phyloP scores from a whole-genome alignment of 2,329 filamentous ascomycete genomes.

The Septoria linicola region DNA sequence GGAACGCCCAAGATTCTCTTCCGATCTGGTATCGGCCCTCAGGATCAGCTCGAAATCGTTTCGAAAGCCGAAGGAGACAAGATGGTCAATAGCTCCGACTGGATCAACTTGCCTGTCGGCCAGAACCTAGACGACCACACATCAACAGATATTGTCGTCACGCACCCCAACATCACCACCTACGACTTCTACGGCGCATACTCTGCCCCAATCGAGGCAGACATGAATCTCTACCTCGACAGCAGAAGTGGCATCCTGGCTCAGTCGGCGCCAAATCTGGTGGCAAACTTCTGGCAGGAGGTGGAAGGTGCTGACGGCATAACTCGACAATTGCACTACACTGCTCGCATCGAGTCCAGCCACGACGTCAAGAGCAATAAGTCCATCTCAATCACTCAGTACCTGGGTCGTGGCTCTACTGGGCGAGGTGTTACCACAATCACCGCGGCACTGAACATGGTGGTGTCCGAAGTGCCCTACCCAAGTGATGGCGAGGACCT shows the following conservation, averaged over 20 bases:
- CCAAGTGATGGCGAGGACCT: slow-evolving; percentile 58
- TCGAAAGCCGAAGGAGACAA: slow-evolving; percentile 47
- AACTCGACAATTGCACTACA: slow-evolving; percentile 65
- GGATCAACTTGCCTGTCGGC: slow-evolving; percentile 55
- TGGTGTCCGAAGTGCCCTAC: slow-evolving; percentile 60
- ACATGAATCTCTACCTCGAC: slow-evolving; percentile 45
- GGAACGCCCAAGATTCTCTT: slow-evolving; percentile 64
- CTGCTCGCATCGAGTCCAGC: slow-evolving; percentile 61
- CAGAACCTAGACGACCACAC: slow-evolving; percentile 54
- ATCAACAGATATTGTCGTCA: slow-evolving; percentile 57
- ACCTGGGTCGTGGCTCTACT: slow-evolving; percentile 64
- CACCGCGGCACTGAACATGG: slow-evolving; percentile 56
- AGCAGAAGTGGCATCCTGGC: slow-evolving; percentile 60
- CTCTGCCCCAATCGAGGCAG: slow-evolving; percentile 43
- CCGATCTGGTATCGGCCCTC: slow-evolving; percentile 63
- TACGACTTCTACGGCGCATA: slow-evolving; percentile 68
- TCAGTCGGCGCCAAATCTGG: slow-evolving; percentile 65
- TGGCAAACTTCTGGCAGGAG: slow-evolving; percentile 62
- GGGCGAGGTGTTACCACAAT: slow-evolving; percentile 63
- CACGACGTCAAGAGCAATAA: slow-evolving; percentile 44
- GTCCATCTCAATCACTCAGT: slow-evolving; percentile 49
- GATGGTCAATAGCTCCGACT: slow-evolving; percentile 46
- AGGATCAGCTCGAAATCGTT: slow-evolving; percentile 52
- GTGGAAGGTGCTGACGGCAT: slow-evolving; percentile 58
- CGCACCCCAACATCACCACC: slow-evolving; percentile 54